Evolutionary conservation across 345 rosid species (phyloP), one percentile per base, ranked within the genome.

Genomic region (Lumnitzera racemosa): DNA sequence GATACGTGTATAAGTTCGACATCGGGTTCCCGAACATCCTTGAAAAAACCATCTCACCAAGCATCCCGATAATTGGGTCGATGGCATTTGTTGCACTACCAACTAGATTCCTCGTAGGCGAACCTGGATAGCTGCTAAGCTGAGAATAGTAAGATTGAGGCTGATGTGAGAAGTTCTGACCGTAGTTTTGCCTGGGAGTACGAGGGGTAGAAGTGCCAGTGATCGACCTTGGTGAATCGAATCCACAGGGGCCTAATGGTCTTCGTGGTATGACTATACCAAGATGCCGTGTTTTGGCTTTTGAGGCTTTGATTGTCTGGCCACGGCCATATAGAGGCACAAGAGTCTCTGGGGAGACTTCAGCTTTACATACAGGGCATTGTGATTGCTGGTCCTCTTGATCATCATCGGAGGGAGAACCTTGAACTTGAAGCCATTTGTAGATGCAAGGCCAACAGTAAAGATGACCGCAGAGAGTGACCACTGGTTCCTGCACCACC

Each of bases 381-480:
- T 68, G 76, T 49, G 56, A 75, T 24, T 59, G 84, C 15, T 20
- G 46, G 9, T 55, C 47, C 2, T 65, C 69, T 27, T 68, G 55
- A 24, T n/a, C 27, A 24, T n/a, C 27, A 23, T 80, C 80, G 0
- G 75, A 6, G 0, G 85, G 67, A 24, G 57, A 51, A 55, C 66
- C 68, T 47, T 77, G 90, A 43, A 72, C 74, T 64, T 89, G 73
- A 68, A 89, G 95, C 98, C 98, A 94, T 68, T 75, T 81, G 82
- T 94, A 88, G 51, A 90, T 86, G 61, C 99, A 94, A 11, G 99
- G 99, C 99, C 99, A 94, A 59, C 99, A 94, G 68, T 77, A 94
- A 64, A 94, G 87, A 61, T 94, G 99, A 60, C 99, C 99, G 1
- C 99, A 94, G 51, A 89, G 84, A 0, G 97, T 94, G 1, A 90